phyloP scores from a whole-genome alignment of 352 stramenopile genomes.

The Globisporangium radiosum region DNA sequence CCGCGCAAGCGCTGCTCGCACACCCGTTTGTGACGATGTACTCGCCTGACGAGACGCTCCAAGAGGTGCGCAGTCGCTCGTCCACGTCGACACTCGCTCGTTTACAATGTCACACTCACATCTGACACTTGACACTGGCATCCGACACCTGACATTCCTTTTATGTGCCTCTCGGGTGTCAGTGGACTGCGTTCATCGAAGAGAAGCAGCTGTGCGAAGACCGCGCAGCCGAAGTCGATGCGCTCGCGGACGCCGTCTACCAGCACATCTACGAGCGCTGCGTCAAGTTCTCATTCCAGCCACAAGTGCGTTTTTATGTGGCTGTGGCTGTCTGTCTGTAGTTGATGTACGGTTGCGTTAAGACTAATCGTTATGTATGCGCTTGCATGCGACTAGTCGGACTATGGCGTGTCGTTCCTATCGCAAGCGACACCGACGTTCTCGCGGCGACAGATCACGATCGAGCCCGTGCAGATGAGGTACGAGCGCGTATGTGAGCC shows the following conservation, averaged over 20 bases:
- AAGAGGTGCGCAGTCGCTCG: conserved; percentile 30
- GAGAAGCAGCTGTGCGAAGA: conserved; percentile 54
- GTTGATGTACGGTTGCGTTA: too few species aligned
- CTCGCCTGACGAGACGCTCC: conserved; percentile 53
- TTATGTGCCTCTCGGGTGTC: not conserved
- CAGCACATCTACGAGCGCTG: conserved; percentile 71
- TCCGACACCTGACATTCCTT: too few species aligned
- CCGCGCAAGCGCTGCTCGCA: conserved; percentile 53
- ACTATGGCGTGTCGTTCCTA: conserved; percentile 75
- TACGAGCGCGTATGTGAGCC: conserved; percentile 9
- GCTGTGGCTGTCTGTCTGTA: not conserved
- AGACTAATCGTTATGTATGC: too few species aligned
- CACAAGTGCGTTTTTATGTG: conserved; percentile 39
- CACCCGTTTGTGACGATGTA: conserved; percentile 74
- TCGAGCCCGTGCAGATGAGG: conserved; percentile 80
- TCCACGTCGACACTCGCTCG: too few species aligned
- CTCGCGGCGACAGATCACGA: conserved; percentile 49
- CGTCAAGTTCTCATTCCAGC: conserved; percentile 66
- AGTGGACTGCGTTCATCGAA: conserved; percentile 70
- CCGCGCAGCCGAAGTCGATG: conserved; percentile 41
- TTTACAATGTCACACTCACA: not conserved
- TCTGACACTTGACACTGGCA: not conserved
- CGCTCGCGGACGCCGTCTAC: conserved; percentile 70
- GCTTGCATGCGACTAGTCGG: conserved; percentile 39
- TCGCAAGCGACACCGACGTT: conserved; percentile 48